A percentile compares a stretch with the other conserved stretches of the same genome.
Conservation (phyloP, 2,329 filamentous ascomycete genomes). For the Nannizziopsis barbatae region DNA sequence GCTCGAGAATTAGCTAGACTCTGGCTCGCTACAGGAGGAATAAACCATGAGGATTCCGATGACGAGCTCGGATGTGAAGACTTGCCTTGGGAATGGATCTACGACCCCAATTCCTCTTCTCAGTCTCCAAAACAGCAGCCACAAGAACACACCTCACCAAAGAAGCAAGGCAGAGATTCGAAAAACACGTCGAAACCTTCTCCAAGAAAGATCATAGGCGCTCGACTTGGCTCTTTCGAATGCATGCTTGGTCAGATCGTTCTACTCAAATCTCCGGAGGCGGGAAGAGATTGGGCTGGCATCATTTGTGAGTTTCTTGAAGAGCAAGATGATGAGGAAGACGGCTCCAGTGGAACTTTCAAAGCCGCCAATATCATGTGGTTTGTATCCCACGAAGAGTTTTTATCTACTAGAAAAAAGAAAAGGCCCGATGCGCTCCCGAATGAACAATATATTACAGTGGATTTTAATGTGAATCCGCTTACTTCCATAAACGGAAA, state of each 20-base stretch:
- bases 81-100: slow-evolving; percentile 69
- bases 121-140: slow-evolving; percentile 13
- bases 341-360: slow-evolving; percentile 51
- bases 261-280: slow-evolving; percentile 74
- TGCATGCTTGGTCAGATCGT: slow-evolving; percentile 75
- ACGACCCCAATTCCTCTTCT: slow-evolving; percentile 28
- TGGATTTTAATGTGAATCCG: slow-evolving; percentile 77
- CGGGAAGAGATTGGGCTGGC: slow-evolving; percentile 83
- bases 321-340: slow-evolving; percentile 52
- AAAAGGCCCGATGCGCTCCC: slow-evolving; percentile 69
- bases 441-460: slow-evolving; percentile 87
- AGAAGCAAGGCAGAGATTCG: slow-evolving; percentile 11
- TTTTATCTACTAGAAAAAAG: slow-evolving; percentile 72
- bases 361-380: slow-evolving; percentile 88
- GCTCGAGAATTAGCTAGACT: slow-evolving; percentile 33
- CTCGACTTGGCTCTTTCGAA: slow-evolving; percentile 68
- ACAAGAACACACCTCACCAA: slow-evolving; percentile 3
- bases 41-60: slow-evolving; percentile 69
- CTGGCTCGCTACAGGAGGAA: slow-evolving; percentile 49
- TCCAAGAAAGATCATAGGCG: slow-evolving; percentile 57
- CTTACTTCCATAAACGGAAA: slow-evolving; percentile 83
- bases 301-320: slow-evolving; percentile 75
- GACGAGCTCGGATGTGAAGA: slow-evolving; percentile 71
- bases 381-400: slow-evolving; percentile 77
- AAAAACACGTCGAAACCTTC: slow-evolving; percentile 15